Conservation (phyloP, 1,284 basidiomycete species). For the Trametes sp. region DNA sequence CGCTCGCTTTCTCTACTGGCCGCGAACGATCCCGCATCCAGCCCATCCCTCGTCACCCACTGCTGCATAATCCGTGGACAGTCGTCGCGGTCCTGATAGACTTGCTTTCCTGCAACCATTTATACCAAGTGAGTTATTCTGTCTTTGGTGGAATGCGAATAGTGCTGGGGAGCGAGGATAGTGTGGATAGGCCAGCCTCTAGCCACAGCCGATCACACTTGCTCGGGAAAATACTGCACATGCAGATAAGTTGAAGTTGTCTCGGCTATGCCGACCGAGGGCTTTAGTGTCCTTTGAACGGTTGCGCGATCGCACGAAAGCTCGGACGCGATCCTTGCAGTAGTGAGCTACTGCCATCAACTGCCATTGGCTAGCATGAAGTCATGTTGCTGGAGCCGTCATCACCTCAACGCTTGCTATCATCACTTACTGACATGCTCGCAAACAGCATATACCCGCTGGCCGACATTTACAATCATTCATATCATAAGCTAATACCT, state of each 20-base stretch:
- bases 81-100: conserved; percentile 21
- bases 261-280: no score
- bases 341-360: no score
- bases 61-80: conserved; percentile 13
- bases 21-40: background rate
- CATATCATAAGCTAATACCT: conserved; percentile 24
- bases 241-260: no score
- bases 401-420: background rate
- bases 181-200: background rate
- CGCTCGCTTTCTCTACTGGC: background rate
- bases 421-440: background rate
- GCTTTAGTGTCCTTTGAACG: no score
- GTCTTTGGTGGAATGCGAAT: background rate
- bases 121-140: conserved; percentile 22
- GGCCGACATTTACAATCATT: conserved; percentile 21
- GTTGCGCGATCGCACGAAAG: no score
- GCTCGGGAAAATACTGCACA: no score
- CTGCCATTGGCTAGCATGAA: background rate
- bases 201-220: background rate
- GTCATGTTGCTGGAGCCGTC: background rate
- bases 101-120: conserved; percentile 8
- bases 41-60: background rate
- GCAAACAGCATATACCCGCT: conserved; percentile 24
- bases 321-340: no score
- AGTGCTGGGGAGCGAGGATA: background rate